Evolutionary conservation across 2,329 filamentous ascomycete species (phyloP), one percentile per base, ranked within the genome.

Genomic region (Nemania sp.): DNA sequence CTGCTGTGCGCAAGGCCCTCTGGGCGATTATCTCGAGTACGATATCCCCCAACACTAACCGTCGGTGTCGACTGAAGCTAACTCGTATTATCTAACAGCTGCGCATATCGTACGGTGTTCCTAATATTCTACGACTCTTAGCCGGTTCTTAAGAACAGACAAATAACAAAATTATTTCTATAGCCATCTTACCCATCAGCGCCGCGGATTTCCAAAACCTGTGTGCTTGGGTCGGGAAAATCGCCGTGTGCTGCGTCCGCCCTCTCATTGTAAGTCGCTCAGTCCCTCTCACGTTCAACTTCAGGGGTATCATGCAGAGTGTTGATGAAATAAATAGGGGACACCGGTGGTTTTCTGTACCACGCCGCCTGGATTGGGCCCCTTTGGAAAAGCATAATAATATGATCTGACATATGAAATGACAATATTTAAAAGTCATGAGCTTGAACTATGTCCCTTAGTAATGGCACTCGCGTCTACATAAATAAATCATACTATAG

Each of bases 181-280:
- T 46, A 9, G 11, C 20, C 5, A 39, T 59, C 5, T 32, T n/a
- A 4, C 35, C 29, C 20, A 37, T 39, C 5, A 59, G 45, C 10
- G 37, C 50, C 29, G 15, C 29, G 1, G 51, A 54, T 40, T 59
- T 59, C 20, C 39, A 54, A 15, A 43, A 45, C 20, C 51, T 51
- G 40, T 59, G 57, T n/a, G 51, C 29, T n/a, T 37, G 29, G 21
- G 17, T 32, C 7, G 46, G 46, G 2, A 50, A 59, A 40, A 11
- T 43, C 10, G 34, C 57, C 1, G 32, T 40, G 29, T 59, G 57
- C 20, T 59, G 57, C 29, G 7, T 59, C 4, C 51, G 51, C 13
- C 51, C 51, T 10, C 20, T 59, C 18, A 45, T 59, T 40, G 57
- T 59, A 40, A 32, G 57, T 34, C 25, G 17, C 1, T 1, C 1